These are phyloP conservation scores for Scytalidium sp. DNA, from an alignment of 2,329 filamentous ascomycete species.

Conservation along the genomic window DNA sequence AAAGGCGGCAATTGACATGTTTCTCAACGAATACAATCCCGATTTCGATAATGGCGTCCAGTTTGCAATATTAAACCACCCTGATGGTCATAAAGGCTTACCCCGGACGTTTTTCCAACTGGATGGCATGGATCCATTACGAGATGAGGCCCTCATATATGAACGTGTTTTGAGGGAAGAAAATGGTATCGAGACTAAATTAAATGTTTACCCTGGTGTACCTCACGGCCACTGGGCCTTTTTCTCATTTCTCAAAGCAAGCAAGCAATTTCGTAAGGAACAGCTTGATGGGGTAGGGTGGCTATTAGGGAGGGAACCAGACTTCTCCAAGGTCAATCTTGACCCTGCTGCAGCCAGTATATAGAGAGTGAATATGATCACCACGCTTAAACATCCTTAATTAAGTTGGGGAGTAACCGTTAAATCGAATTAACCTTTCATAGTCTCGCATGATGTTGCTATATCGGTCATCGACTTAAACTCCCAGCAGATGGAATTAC, in stretches of 20 bases:
- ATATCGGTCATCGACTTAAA: no score
- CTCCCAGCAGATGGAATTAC: no score
- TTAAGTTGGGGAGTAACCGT: no score
- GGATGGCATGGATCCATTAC: conserved; percentile 44
- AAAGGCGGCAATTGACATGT: neutral
- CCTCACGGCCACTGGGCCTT: neutral
- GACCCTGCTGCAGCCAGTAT: neutral
- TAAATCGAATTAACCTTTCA: no score
- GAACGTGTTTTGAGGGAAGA: conserved; percentile 43
- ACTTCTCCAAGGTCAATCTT: neutral
- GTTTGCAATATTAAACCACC: neutral
- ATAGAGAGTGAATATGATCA: neutral
- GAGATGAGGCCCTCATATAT: conserved; percentile 53
- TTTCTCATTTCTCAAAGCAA: neutral
- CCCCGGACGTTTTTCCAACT: conserved; percentile 48
- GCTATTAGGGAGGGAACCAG: neutral
- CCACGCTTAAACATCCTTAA: no score
- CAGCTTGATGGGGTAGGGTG: neutral
- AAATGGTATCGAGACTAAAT: conserved; percentile 1
- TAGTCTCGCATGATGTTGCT: no score
- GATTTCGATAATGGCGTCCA: neutral
- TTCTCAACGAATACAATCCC: neutral
- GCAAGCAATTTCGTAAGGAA: neutral
- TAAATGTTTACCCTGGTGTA: neutral
- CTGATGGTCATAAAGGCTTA: conserved; percentile 26